phyloP scores from a whole-genome alignment of 768 basidiomycete species.

The Sutorius australiensis region DNA sequence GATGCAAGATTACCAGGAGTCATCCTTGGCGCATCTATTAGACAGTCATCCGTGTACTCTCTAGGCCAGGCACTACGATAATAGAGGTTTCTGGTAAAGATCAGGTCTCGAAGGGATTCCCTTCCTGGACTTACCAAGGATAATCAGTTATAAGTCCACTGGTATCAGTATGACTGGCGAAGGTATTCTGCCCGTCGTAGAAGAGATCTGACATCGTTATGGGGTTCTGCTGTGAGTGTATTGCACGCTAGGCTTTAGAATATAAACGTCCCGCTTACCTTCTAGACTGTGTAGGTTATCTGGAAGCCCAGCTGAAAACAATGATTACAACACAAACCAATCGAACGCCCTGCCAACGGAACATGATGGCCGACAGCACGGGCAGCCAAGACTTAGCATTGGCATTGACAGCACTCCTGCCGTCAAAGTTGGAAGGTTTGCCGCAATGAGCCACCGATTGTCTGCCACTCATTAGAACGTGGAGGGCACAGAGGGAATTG shows the following conservation, averaged over 20 bases:
- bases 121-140: not conserved
- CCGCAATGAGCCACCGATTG: not conserved
- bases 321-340: not conserved
- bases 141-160: not conserved
- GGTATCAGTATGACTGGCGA: not conserved
- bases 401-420: not conserved
- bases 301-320: not conserved
- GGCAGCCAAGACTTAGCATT: not conserved
- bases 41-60: not conserved
- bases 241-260: not conserved
- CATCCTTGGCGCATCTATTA: not conserved
- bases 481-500: not conserved
- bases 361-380: too few species aligned
- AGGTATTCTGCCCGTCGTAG: not conserved
- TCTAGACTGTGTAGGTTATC: constrained; percentile 1
- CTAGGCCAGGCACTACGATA: not conserved
- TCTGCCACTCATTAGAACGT: not conserved
- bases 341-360: not conserved
- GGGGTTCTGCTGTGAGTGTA: not conserved
- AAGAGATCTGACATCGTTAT: not conserved
- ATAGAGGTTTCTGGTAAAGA: not conserved
- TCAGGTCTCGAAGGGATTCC: not conserved
- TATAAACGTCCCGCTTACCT: not conserved
- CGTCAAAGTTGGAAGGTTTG: not conserved
- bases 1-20: not conserved